Evolutionary conservation across 495 filamentous ascomycete species (phyloP), one percentile per base, ranked within the genome.

Genomic region (Penicillium diatomitis): DNA sequence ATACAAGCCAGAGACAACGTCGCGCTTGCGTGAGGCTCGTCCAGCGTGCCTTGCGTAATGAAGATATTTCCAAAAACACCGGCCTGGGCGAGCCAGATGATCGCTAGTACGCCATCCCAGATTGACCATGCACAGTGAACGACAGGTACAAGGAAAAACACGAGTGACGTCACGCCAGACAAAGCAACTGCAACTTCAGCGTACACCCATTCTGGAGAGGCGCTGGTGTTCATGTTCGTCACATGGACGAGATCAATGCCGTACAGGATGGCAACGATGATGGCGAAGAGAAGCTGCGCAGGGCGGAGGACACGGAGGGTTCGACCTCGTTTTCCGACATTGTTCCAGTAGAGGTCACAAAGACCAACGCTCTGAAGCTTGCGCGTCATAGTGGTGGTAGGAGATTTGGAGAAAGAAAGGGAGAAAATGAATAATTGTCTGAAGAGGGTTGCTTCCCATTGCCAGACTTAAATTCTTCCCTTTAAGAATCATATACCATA

Each of bases 11-110:
- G 12, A 3, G 48, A 54, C 11, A 20, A 20, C 8, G 57, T 57
- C 27, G 27, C 70, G 20, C 73, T 74, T 10, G 51, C 57, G 59
- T 85, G 70, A 6, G 77, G 32, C 27, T 41, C 28, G 76, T 48
- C 78, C 4, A 32, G 65, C 3, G 77, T 52, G 36, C 81, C 56
- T 33, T 73, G 72, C 46, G 78, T 52, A 65, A 85, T 80, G 63
- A 81, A 88, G 64, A 84, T 72, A 53, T 74, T 75, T 45, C 75
- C 86, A 58, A 88, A 88, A 8, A 83, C 51, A 46, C 85, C 85
- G 58, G 87, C 85, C 43, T 87, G 74, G 2, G 78, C 78, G 42
- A 82, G 75, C 80, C 81, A 89, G n/a, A 88, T 72, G 43, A 85
- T 69, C 57, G 84, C 84, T 3, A 88, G 64, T 2, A 85, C 56